Evolutionary conservation across 257 asterid genomes (phyloP).

Genomic region (Marsdenia floribunda): DNA sequence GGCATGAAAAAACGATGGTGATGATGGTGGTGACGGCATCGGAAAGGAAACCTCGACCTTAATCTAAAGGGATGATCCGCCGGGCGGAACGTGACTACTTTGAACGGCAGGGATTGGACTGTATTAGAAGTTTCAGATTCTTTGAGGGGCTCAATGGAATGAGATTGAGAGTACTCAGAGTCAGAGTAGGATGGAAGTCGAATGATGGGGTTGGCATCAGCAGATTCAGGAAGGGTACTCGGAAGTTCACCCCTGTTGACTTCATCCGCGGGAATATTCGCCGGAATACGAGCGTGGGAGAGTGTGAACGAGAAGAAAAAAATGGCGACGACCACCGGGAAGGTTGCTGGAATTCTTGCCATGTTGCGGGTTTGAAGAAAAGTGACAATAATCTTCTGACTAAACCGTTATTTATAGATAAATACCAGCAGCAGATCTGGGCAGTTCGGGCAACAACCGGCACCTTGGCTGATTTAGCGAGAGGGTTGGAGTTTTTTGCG

Average conservation of each 20-base stretch:
- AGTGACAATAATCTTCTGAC: neutral
- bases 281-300: slow-evolving; percentile 33
- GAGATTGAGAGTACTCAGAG: slow-evolving; percentile 20
- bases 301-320: slow-evolving; percentile 41
- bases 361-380: slow-evolving; percentile 11
- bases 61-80: slow-evolving; percentile 36
- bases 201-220: slow-evolving; percentile 15
- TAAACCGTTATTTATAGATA: neutral
- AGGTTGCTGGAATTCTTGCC: slow-evolving; percentile 35
- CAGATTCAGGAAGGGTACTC: slow-evolving; percentile 19
- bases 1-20: slow-evolving; percentile 30
- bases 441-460: slow-evolving; percentile 15
- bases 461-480: neutral
- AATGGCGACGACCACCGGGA: slow-evolving; percentile 10
- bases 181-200: slow-evolving; percentile 31
- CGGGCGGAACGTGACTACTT: slow-evolving; percentile 29
- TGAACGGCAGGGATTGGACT: slow-evolving; percentile 25
- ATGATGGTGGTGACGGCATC: slow-evolving; percentile 33
- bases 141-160: neutral
- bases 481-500: neutral
- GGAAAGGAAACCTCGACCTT: slow-evolving; percentile 19
- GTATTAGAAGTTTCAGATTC: slow-evolving; percentile 14
- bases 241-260: slow-evolving; percentile 11
- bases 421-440: neutral
- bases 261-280: slow-evolving; percentile 21